Conservation (phyloP, 495 filamentous ascomycete species). For the Lichenothelia convexa region DNA sequence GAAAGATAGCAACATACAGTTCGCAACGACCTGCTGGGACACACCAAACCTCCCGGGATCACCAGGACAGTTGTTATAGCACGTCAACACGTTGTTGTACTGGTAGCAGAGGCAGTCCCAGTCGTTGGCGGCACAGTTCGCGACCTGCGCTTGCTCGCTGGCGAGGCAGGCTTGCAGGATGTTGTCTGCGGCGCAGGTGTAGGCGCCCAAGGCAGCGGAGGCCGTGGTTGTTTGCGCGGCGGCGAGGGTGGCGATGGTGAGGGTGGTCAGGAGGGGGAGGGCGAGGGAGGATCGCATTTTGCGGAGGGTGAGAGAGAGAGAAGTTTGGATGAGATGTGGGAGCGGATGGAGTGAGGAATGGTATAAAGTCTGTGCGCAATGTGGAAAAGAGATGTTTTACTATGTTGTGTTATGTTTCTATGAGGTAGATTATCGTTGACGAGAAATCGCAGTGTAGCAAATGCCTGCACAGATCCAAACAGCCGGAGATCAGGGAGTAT, state of each 20-base stretch:
- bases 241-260: constrained; percentile 15
- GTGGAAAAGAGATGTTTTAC: constrained; percentile 1
- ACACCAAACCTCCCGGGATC: too few species aligned
- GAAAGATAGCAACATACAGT: too few species aligned
- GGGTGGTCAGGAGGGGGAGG: constrained; percentile 10
- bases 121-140: constrained; percentile 16
- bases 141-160: constrained; percentile 8
- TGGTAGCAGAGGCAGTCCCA: constrained; percentile 19
- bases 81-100: constrained; percentile 14
- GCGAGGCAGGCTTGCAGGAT: constrained; percentile 18
- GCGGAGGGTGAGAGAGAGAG: too few species aligned
- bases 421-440: background rate
- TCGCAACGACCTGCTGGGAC: too few species aligned
- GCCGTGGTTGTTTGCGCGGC: constrained; percentile 14
- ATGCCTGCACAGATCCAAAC: constrained; percentile 11
- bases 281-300: constrained; percentile 15
- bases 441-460: background rate
- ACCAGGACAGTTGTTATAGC: too few species aligned
- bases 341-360: too few species aligned
- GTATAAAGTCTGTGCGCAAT: too few species aligned
- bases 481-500: constrained; percentile 4
- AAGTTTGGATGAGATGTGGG: too few species aligned
- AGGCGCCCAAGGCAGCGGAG: constrained; percentile 4
- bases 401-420: background rate
- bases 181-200: constrained; percentile 6